Conservation (phyloP, 1,139 yeast species). For the Candida tropicalis region DNA sequence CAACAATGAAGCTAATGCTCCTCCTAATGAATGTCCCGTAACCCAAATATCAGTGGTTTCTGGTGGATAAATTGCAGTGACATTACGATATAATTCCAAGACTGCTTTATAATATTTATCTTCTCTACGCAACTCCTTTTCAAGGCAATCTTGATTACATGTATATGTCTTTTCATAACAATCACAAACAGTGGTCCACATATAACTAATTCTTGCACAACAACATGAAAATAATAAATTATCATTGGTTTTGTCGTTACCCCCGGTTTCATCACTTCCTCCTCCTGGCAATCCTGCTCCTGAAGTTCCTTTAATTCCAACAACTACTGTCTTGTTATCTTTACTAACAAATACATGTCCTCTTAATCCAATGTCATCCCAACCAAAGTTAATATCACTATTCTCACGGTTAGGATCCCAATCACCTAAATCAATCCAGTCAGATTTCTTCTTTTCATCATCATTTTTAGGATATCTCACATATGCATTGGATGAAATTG, state of each 20-base stretch:
- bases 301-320: slow-evolving; percentile 90
- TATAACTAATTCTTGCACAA: slow-evolving; percentile 88
- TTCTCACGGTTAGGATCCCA: slow-evolving; percentile 50
- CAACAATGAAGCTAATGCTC: slow-evolving; percentile 76
- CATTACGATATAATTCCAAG: slow-evolving; percentile 76
- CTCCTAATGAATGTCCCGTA: slow-evolving; percentile 96
- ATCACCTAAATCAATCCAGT: slow-evolving; percentile 82
- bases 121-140: slow-evolving; percentile 67
- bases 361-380: slow-evolving; percentile 82
- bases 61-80: slow-evolving; percentile 65
- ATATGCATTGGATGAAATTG: slow-evolving; percentile 91
- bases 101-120: slow-evolving; percentile 86
- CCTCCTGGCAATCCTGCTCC: slow-evolving; percentile 81
- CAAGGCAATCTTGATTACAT: slow-evolving; percentile 87
- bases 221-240: slow-evolving; percentile 91
- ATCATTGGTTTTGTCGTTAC: slow-evolving; percentile 82
- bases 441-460: slow-evolving; percentile 49
- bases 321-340: slow-evolving; percentile 66
- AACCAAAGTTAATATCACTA: slow-evolving; percentile 63
- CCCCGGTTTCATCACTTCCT: slow-evolving; percentile 75
- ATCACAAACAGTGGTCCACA: slow-evolving; percentile 96
- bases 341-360: slow-evolving; percentile 86
- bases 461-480: slow-evolving; percentile 76
- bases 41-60: slow-evolving; percentile 74
- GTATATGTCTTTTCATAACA: slow-evolving; percentile 86